Percentiles rank a stretch among this genome's conserved stretches.
phyloP scores from a whole-genome alignment of 805 yeast species.

The Schizosaccharomyces octosporus region DNA sequence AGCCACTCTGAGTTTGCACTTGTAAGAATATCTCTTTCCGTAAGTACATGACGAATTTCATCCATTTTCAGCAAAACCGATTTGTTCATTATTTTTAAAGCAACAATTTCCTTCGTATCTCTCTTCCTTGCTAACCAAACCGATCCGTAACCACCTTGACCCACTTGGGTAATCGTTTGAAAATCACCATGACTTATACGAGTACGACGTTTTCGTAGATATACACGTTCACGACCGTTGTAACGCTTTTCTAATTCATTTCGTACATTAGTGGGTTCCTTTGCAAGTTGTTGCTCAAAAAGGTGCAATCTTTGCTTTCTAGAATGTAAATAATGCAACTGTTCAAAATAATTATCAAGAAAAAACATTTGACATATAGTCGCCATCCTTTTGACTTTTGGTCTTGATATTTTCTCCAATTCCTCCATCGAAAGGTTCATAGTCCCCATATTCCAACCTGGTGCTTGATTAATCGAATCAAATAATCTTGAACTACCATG shows the following conservation, averaged over 20 bases:
- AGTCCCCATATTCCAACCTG: neutral
- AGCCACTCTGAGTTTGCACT: constrained; percentile 90
- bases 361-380: constrained; percentile 20
- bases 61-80: constrained; percentile 65
- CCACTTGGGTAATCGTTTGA: constrained; percentile 91
- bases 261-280: constrained; percentile 17
- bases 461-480: neutral
- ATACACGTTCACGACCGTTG: constrained; percentile 59
- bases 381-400: constrained; percentile 1
- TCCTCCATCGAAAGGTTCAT: neutral
- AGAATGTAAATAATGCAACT: constrained; percentile 72
- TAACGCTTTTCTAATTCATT: constrained; percentile 54
- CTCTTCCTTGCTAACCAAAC: constrained; percentile 87
- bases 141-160: constrained; percentile 98
- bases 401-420: neutral
- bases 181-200: constrained; percentile 89
- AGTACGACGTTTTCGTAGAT: constrained; percentile 64
- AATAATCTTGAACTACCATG: too few species aligned
- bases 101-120: constrained; percentile 87
- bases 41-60: constrained; percentile 83
- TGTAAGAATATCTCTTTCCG: constrained; percentile 92
- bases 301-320: constrained; percentile 61
- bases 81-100: constrained; percentile 75
- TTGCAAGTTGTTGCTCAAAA: constrained; percentile 27
- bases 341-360: constrained; percentile 84